A percentile compares a stretch with the other conserved stretches of the same genome.
These are phyloP conservation scores for Colletotrichum gigasporum DNA, from an alignment of 2,329 filamentous ascomycete genomes.

Conservation along the genomic window DNA sequence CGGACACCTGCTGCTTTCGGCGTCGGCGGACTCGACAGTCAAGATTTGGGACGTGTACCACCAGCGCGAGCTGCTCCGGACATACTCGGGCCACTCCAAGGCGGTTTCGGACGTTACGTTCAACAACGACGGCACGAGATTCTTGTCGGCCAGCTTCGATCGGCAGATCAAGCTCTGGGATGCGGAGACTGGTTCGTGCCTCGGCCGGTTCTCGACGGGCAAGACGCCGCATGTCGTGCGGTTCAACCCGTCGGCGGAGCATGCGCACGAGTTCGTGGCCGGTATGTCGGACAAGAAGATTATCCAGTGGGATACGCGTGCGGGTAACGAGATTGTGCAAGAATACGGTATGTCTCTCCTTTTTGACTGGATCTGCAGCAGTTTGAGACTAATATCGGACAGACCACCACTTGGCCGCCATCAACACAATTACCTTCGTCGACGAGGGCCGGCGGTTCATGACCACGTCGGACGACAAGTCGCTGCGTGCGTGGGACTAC, in stretches of 20 bases:
- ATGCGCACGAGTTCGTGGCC: slow-evolving; percentile 89
- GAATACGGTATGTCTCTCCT: slow-evolving; percentile 69
- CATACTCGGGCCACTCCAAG: slow-evolving; percentile 91
- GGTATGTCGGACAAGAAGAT: slow-evolving; percentile 99
- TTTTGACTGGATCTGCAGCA: too few relatives aligned
- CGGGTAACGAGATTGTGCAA: slow-evolving; percentile 81
- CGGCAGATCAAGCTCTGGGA: slow-evolving; percentile 98
- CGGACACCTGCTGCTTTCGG: slow-evolving; percentile 88
- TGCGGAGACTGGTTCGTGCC: slow-evolving; percentile 90
- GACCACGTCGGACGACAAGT: slow-evolving; percentile 97
- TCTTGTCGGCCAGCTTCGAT: slow-evolving; percentile 92
- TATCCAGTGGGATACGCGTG: slow-evolving; percentile 91
- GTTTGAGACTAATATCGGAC: background rate
- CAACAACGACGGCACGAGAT: slow-evolving; percentile 82
- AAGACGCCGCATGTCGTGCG: slow-evolving; percentile 95
- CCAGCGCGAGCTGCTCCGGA: slow-evolving; percentile 84
- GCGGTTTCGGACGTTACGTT: slow-evolving; percentile 91
- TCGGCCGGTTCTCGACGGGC: slow-evolving; percentile 89
- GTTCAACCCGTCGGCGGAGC: slow-evolving; percentile 85
- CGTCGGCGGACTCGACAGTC: slow-evolving; percentile 89
- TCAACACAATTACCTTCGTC: slow-evolving; percentile 97
- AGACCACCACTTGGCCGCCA: slow-evolving; percentile 95
- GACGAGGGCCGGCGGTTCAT: slow-evolving; percentile 96
- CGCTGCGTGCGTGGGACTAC: slow-evolving; percentile 96
- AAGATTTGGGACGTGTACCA: slow-evolving; percentile 97